These are phyloP conservation scores for Suhomyces sp. DNA, from an alignment of 805 yeast species.

Conservation along the genomic window DNA sequence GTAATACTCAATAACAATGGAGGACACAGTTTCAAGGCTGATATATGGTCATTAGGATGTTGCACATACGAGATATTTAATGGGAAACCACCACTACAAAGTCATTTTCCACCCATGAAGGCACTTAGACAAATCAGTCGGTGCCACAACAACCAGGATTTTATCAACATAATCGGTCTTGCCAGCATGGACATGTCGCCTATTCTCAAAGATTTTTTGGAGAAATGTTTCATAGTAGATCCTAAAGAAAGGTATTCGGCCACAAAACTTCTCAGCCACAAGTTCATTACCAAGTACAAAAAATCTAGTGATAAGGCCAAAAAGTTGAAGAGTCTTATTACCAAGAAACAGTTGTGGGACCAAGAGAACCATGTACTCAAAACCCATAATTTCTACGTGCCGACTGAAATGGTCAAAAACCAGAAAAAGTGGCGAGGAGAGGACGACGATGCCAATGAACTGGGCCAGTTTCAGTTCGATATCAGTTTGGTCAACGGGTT, in stretches of 20 bases:
- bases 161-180: constrained; percentile 26
- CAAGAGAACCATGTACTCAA: constrained; percentile 33
- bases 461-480: constrained; percentile 31
- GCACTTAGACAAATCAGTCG: constrained; percentile 39
- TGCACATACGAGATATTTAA: constrained; percentile 70
- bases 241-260: constrained; percentile 34
- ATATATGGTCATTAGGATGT: constrained; percentile 78
- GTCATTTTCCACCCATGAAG: constrained; percentile 39
- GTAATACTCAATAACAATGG: constrained; percentile 56
- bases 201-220: constrained; percentile 30
- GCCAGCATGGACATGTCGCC: constrained; percentile 19
- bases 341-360: constrained; percentile 38
- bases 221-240: constrained; percentile 32
- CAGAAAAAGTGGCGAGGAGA: constrained; percentile 29
- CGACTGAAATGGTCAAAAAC: constrained; percentile 35
- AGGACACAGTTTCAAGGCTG: constrained; percentile 58
- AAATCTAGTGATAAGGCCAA: constrained; percentile 12
- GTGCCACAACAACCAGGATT: constrained; percentile 30
- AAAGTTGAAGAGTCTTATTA: constrained; percentile 28
- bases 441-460: constrained; percentile 6
- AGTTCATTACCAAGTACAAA: constrained; percentile 24
- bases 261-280: constrained; percentile 29
- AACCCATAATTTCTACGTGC: constrained; percentile 32
- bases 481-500: constrained; percentile 29
- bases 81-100: constrained; percentile 68